Base-by-base conservation (phyloP, 768 basidiomycete genomes). In the Cystofilobasidium ferigula region DNA sequence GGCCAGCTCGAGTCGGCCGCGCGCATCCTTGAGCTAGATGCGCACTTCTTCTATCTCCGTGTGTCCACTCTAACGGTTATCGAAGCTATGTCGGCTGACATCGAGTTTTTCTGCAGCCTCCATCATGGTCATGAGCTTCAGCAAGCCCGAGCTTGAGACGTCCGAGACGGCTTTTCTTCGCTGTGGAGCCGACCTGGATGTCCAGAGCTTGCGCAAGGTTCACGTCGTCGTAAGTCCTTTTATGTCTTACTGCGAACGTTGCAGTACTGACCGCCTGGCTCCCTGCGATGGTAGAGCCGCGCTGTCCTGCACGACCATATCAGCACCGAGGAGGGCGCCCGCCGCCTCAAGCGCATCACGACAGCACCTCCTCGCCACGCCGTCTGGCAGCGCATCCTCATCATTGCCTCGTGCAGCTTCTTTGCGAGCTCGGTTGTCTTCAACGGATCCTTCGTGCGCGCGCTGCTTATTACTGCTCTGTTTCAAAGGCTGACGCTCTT, bases 101-200 rank as follows among this genome's bases (percentile, higher is more conserved):
- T 14, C 13, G 22, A 3, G 13, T 13, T 6, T 0, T 53, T 38
- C 48, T 28, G 8, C 14, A 62, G 61, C 48, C 28, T 35, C 35
- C n/a, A 34, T 61, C 26, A n/a, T n/a, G 20, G 53, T 67, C 32
- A 40, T 67, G 10, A 60, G 58, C 32, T 67, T 67, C 64, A 67
- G 51, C 60, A 53, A 61, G 57, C 64, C 64, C 5, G 24, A 35
- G 3, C 38, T 36, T 14, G 53, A 60, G 30, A 59, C 42, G 8
- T 68, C 67, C 28, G 67, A 68, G 32, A 68, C 67, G 20, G 67
- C 67, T 24, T 68, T 68, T 36, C 53, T 68, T 4, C 61, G 67
- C 7, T 54, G 61, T 16, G 22, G 32, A 16, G 67, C 61, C 3
- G 45, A 42, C 3, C 62, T 68, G 12, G 67, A 68, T 30, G 43